A percentile compares a stretch with the other conserved stretches of the same genome.
Conservation (phyloP, 768 basidiomycete genomes). For the Royoungia palumana region DNA sequence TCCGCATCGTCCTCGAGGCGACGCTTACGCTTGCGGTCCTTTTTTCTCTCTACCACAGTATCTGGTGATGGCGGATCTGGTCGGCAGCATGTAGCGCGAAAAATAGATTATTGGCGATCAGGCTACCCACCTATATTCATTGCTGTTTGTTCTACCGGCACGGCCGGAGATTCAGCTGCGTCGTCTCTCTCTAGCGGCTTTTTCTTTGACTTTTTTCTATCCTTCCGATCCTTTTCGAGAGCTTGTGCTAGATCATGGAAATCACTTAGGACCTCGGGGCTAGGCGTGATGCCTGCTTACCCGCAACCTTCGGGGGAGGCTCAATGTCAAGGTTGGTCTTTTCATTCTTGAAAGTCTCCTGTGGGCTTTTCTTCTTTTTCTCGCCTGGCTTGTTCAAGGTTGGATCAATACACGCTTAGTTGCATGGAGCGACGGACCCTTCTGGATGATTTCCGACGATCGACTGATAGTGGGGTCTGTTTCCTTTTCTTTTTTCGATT, state of each 20-base stretch:
- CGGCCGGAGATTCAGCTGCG: no score
- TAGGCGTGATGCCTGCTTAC: no score
- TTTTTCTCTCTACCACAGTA: conserved; percentile 12
- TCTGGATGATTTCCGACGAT: background rate
- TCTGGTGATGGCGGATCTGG: conserved; percentile 1
- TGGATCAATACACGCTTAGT: conserved; percentile 7
- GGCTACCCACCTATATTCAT: background rate
- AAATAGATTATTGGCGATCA: background rate
- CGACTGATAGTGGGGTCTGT: conserved; percentile 3
- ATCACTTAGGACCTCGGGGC: no score
- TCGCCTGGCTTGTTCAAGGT: conserved; percentile 3
- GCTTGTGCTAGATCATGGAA: no score
- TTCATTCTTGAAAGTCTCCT: conserved; percentile 4
- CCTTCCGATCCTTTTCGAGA: no score
- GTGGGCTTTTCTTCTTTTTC: conserved; percentile 36
- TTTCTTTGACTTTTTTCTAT: no score
- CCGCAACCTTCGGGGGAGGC: no score
- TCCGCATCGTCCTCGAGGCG: conserved; percentile 3
- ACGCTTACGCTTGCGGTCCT: conserved; percentile 27
- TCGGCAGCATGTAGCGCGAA: background rate
- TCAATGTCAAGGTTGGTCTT: background rate
- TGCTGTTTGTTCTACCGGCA: no score
- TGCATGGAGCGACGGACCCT: conserved; percentile 18
- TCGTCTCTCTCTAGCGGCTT: no score
- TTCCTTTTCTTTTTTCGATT: background rate